Conservation (phyloP, 2,329 filamentous ascomycete species). For the Albophoma yamanashiensis region DNA sequence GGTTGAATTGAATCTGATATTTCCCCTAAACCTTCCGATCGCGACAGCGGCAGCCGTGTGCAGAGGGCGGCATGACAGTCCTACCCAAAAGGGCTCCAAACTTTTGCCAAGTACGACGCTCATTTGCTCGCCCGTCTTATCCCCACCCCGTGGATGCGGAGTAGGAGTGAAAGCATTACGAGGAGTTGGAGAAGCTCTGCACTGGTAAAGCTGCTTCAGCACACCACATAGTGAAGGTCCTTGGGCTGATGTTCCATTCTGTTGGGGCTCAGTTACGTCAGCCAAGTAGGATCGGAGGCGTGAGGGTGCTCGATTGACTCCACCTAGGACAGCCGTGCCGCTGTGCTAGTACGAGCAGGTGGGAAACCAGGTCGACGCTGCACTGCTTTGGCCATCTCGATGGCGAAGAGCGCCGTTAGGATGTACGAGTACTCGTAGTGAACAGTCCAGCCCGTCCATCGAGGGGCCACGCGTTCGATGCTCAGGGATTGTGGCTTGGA, state of each 20-base stretch:
- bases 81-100: not conserved
- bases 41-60: not conserved
- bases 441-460: not conserved
- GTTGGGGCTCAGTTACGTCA: not conserved
- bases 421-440: not conserved
- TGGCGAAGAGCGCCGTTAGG: not conserved
- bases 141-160: not conserved
- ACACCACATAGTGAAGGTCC: not conserved
- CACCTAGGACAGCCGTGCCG: not conserved
- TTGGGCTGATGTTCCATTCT: not conserved
- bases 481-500: not conserved
- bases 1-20: not conserved
- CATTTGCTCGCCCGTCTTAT: not conserved
- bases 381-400: not conserved
- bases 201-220: not conserved
- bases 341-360: not conserved
- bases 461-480: not conserved
- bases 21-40: not conserved
- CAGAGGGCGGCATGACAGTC: not conserved
- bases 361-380: not conserved
- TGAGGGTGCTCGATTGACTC: not conserved
- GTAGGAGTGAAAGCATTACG: not conserved
- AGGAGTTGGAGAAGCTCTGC: not conserved
- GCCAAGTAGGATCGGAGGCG: not conserved
- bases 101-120: not conserved